These are phyloP conservation scores for Salix koriyanagi DNA, from an alignment of 345 rosid species.

Conservation along the genomic window DNA sequence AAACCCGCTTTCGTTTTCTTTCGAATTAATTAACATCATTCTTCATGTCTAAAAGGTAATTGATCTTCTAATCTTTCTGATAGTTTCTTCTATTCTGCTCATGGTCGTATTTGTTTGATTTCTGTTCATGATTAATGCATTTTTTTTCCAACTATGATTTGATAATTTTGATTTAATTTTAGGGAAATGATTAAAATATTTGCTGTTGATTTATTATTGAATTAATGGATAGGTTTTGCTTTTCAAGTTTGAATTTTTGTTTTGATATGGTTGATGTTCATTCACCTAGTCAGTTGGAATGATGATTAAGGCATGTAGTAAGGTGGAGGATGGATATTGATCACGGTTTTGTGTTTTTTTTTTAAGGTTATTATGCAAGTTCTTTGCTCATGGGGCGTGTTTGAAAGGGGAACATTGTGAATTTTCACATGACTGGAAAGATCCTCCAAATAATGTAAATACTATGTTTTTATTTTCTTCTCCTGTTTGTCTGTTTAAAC, in stretches of 20 bases:
- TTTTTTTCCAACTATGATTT: not conserved
- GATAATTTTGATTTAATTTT: not conserved
- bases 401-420: constrained; percentile 91
- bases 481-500: not conserved
- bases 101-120: not conserved
- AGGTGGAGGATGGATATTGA: not conserved
- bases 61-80: not conserved
- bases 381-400: constrained; percentile 88
- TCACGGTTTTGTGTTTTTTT: not conserved
- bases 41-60: constrained; percentile 7
- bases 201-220: not conserved
- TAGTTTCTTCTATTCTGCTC: not conserved
- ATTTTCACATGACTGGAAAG: constrained; percentile 78
- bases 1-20: not conserved
- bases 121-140: not conserved
- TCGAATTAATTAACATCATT: not conserved
- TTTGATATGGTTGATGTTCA: not conserved
- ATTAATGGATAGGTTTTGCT: not conserved
- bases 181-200: not conserved
- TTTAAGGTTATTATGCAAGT: constrained; percentile 67
- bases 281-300: not conserved
- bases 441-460: constrained; percentile 59
- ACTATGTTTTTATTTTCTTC: not conserved
- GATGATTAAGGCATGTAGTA: not conserved
- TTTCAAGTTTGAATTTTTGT: not conserved